These are phyloP conservation scores for Saccharomyces hybrid DNA, from an alignment of 1,139 yeast genomes.

Conservation along the genomic window DNA sequence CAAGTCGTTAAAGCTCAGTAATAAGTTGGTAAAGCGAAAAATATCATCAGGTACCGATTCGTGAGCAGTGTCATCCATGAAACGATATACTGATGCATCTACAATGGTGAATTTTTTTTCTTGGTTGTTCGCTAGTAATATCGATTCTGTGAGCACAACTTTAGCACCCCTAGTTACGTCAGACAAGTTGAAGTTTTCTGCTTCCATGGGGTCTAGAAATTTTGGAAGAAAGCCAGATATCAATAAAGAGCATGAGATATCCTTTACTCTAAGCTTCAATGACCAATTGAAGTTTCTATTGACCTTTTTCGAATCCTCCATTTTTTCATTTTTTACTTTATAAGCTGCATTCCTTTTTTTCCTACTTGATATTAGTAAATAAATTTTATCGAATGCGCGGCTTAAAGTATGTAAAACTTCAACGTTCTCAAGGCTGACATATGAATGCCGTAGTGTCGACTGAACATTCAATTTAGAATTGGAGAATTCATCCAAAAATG, in stretches of 20 bases:
- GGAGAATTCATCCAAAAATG: slow-evolving; percentile 17
- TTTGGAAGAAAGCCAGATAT: slow-evolving; percentile 19
- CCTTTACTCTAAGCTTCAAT: slow-evolving; percentile 22
- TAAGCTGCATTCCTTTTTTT: neutral
- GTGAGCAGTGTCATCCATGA: slow-evolving; percentile 15
- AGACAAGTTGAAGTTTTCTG: slow-evolving; percentile 17
- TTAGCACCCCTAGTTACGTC: slow-evolving; percentile 22
- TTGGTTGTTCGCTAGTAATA: slow-evolving; percentile 8
- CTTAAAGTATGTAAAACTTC: slow-evolving; percentile 18
- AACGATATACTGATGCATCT: slow-evolving; percentile 16
- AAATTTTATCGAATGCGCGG: slow-evolving; percentile 4
- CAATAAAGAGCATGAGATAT: slow-evolving; percentile 19
- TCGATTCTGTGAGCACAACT: slow-evolving; percentile 17
- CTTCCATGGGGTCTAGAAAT: slow-evolving; percentile 19
- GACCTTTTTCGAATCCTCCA: neutral
- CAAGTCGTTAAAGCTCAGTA: slow-evolving; percentile 1
- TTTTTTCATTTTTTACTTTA: neutral
- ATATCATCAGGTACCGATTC: slow-evolving; percentile 13
- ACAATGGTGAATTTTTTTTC: slow-evolving; percentile 11
- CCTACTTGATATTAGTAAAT: neutral
- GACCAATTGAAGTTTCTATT: slow-evolving; percentile 14
- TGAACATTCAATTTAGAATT: slow-evolving; percentile 12
- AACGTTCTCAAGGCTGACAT: slow-evolving; percentile 19
- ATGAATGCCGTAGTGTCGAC: slow-evolving; percentile 24
- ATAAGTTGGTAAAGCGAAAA: slow-evolving; percentile 13